Conservation (phyloP, 108 stramenopile genomes). For the Aurantiochytrium sp. region DNA sequence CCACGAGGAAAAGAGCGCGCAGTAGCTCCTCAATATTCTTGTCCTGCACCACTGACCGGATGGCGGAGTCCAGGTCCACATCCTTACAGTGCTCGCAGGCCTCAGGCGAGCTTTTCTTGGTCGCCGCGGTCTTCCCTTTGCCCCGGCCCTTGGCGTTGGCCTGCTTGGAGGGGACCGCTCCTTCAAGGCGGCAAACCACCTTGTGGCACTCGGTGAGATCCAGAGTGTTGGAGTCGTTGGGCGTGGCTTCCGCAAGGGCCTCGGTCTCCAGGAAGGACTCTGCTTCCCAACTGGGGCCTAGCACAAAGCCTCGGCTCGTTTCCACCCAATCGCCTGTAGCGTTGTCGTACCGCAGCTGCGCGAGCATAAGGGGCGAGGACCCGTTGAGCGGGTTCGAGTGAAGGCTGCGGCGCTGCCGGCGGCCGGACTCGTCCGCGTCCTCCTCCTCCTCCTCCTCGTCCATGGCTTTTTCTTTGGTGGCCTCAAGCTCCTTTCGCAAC, state of each 20-base stretch:
- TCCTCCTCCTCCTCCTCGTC: not conserved
- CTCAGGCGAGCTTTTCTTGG: not conserved
- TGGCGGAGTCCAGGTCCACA: not conserved
- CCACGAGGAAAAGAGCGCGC: not conserved
- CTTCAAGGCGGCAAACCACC: too few species aligned
- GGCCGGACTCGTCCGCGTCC: not conserved
- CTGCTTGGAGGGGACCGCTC: not conserved
- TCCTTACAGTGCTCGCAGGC: not conserved
- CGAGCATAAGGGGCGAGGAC: not conserved
- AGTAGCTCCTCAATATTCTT: not conserved
- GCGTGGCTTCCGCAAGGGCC: not conserved
- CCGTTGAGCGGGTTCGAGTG: not conserved
- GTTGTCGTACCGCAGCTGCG: not conserved
- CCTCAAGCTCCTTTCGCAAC: too few species aligned
- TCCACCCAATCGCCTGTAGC: not conserved
- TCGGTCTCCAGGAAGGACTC: not conserved
- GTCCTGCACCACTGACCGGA: not conserved
- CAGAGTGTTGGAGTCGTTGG: not conserved
- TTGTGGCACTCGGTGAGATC: too few species aligned
- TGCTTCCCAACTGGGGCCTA: not conserved
- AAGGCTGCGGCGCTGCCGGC: not conserved
- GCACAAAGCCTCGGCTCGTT: not conserved
- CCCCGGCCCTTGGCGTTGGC: not conserved
- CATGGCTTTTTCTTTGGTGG: too few species aligned
- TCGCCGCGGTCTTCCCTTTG: not conserved